These are phyloP conservation scores for Magnusiomyces magnusii DNA, from an alignment of 1,139 yeast genomes.

Conservation along the genomic window DNA sequence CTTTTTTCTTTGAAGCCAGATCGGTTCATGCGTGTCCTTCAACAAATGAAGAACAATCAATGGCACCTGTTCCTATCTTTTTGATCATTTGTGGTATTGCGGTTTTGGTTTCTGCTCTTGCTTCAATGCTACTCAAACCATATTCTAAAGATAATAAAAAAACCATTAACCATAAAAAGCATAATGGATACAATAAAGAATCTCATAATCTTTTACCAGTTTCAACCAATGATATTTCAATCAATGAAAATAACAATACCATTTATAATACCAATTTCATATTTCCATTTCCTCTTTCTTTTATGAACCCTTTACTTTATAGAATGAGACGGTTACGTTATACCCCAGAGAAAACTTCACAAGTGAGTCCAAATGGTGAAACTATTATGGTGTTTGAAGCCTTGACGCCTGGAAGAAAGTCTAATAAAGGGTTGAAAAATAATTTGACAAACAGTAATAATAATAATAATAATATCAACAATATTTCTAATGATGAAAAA, in stretches of 20 bases:
- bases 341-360: not conserved
- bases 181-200: not conserved
- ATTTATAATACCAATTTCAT: not conserved
- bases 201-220: not conserved
- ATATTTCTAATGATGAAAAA: too few relatives aligned
- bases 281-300: not conserved
- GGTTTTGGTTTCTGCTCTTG: constrained; percentile 33
- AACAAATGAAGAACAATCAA: constrained; percentile 41
- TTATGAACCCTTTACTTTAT: not conserved
- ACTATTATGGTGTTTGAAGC: constrained; percentile 1
- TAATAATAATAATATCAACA: too few relatives aligned
- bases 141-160: not conserved
- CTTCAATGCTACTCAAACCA: constrained; percentile 15
- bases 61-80: constrained; percentile 28
- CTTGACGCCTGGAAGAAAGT: not conserved
- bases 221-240: not conserved
- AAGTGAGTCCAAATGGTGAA: not conserved
- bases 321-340: not conserved
- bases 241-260: not conserved
- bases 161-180: not conserved
- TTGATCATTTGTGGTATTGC: constrained; percentile 32
- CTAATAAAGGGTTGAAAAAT: not conserved
- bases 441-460: too few relatives aligned
- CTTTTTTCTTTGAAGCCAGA: constrained; percentile 76
- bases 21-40: constrained; percentile 89